These are phyloP conservation scores for Catharanthus roseus DNA, from an alignment of 257 asterid species.

Conservation along the genomic window DNA sequence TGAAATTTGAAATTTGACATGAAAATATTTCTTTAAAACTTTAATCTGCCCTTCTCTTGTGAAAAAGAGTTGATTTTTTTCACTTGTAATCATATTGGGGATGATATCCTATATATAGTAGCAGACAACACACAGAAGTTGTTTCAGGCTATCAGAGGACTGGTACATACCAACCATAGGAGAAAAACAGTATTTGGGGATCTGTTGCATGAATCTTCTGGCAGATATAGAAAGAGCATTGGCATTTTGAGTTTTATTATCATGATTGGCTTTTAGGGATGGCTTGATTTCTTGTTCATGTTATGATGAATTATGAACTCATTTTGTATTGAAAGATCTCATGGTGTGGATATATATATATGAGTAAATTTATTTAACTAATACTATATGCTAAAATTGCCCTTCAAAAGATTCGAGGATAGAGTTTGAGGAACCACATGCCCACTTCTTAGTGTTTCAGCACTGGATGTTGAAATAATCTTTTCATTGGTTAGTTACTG, in stretches of 20 bases:
- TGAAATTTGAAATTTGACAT: background rate
- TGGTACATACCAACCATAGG: background rate
- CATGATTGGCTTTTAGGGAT: background rate
- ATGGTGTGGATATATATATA: background rate
- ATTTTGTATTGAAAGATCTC: background rate
- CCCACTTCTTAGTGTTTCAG: background rate
- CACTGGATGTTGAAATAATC: background rate
- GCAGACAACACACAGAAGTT: background rate
- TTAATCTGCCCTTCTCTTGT: background rate
- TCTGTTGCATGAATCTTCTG: background rate
- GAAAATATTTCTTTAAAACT: background rate
- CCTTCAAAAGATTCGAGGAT: background rate
- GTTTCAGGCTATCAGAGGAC: background rate
- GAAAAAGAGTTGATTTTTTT: background rate
- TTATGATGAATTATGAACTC: background rate
- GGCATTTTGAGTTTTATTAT: background rate
- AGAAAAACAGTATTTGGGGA: background rate
- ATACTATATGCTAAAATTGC: background rate
- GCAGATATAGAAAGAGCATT: background rate
- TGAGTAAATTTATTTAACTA: background rate
- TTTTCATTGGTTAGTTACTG: background rate
- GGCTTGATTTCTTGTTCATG: background rate
- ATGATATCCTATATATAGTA: background rate
- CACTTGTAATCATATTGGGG: background rate
- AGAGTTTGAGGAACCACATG: background rate